phyloP scores from a whole-genome alignment of 352 stramenopile species.

The Globisporangium rhizosaccharum region DNA sequence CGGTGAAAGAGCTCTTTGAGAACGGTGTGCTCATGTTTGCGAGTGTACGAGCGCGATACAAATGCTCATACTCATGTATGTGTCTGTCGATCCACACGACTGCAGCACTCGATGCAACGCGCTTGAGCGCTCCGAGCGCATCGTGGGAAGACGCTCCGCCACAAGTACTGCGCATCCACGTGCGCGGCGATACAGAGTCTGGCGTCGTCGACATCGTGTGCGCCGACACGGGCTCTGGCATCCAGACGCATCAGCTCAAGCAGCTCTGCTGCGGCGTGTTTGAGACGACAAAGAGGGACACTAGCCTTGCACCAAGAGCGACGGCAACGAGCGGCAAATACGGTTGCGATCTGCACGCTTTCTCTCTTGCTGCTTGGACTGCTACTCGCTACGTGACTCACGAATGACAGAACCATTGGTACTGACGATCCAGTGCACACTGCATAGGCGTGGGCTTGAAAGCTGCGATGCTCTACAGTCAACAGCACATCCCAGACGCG shows the following conservation, averaged over 20 bases:
- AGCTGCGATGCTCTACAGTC: constrained; percentile 68
- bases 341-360: constrained; percentile 13
- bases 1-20: constrained; percentile 79
- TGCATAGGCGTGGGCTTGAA: constrained; percentile 65
- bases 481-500: constrained; percentile 30
- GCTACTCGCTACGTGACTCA: not conserved
- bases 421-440: too few species aligned
- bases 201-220: constrained; percentile 62
- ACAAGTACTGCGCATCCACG: constrained; percentile 44
- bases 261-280: constrained; percentile 67
- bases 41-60: not conserved
- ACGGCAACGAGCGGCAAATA: constrained; percentile 53
- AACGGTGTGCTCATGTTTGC: constrained; percentile 34
- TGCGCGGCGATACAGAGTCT: constrained; percentile 21
- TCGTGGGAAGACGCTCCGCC: constrained; percentile 19
- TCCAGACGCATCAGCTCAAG: constrained; percentile 55
- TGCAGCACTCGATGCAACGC: constrained; percentile 60
- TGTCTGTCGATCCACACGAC: not conserved
- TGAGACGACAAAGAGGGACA: constrained; percentile 49
- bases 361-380: not conserved
- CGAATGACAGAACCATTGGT: too few species aligned
- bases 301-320: constrained; percentile 14
- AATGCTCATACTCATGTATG: not conserved
- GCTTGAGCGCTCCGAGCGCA: constrained; percentile 6
- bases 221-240: constrained; percentile 66